A percentile compares a stretch with the other conserved stretches of the same genome.
Evolutionary conservation across 2,329 filamentous ascomycete genomes (phyloP).

Genomic region (Zalaria obscura): DNA sequence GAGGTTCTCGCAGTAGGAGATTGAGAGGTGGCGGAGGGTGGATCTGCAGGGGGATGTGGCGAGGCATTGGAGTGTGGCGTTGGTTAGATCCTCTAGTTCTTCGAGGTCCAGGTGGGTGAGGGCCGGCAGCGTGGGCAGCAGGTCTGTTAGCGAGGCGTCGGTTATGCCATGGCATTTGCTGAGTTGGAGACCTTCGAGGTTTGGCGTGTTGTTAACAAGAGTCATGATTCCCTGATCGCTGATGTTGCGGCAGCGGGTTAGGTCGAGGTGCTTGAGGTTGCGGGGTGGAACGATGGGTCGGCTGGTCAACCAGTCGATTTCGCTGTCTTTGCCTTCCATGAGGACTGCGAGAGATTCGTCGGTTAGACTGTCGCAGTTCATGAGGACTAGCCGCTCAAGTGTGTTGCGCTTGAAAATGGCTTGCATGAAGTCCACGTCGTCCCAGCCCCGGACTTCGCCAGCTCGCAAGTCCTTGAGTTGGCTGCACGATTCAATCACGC

Average conservation of each 20-base stretch:
- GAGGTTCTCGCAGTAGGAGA: conserved; percentile 80
- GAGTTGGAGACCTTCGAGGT: conserved; percentile 70
- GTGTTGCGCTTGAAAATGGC: conserved; percentile 68
- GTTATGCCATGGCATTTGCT: conserved; percentile 63
- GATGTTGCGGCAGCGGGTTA: conserved; percentile 64
- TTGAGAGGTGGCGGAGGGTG: conserved; percentile 62
- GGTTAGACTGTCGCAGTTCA: conserved; percentile 63
- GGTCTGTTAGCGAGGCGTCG: conserved; percentile 55
- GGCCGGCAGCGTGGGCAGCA: conserved; percentile 61
- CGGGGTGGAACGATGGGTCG: conserved; percentile 63
- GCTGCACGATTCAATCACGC: conserved; percentile 58
- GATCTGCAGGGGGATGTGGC: conserved; percentile 62
- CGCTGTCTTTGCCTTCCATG: conserved; percentile 60
- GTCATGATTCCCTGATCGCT: conserved; percentile 58
- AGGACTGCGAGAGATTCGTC: conserved; percentile 62
- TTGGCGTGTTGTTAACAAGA: conserved; percentile 60
- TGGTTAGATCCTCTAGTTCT: conserved; percentile 65
- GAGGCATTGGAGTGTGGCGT: conserved; percentile 58
- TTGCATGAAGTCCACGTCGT: conserved; percentile 56
- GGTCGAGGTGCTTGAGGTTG: conserved; percentile 67
- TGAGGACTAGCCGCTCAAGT: conserved; percentile 68
- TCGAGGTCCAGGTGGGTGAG: conserved; percentile 84
- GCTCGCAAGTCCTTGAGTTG: conserved; percentile 67
- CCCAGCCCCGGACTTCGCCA: conserved; percentile 68
- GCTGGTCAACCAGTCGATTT: conserved; percentile 69